Base-by-base conservation (phyloP, 129 eudicot species). In the Escallonia herrerae region DNA sequence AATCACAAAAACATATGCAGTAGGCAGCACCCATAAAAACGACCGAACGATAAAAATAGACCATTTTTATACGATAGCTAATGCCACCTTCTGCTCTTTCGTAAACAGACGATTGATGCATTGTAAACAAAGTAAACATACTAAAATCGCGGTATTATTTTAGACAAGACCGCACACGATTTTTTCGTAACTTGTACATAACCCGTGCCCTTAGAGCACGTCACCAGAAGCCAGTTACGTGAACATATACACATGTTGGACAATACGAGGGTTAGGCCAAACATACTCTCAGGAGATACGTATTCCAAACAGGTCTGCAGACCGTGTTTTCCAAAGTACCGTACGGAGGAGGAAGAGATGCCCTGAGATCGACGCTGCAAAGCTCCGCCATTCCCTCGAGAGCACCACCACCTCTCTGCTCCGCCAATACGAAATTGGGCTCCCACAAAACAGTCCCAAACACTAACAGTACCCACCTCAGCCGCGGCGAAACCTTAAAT, bases 291-390 rank as follows among this genome's bases (percentile, higher is more conserved):
- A 89, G 72, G 49, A 84, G 12, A 56, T 66, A 89, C 15, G 99
- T 71, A 62, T 94, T 87, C 99, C 99, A 94, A 49, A 94, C 52
- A 59, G 84, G 80, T 61, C 76, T 79, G 78, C 99, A 94, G 60
- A 79, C 69, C 86, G 74, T 57, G 43, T 86, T 78, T 2, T 89
- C 72, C 69, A 79, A 64, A 67, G 68, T 80, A 66, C 77, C 79
- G 68, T 93, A 93, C 0, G 99, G 99, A 64, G 84, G 85, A 64
- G 99, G 99, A 60, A 93, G 89, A 74, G 89, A 76, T 5, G 63
- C 22, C 44, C 72, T 76, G 47, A 94, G 77, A 65, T 81, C 82
- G 38, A 70, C 73, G 58, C 72, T 76, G 43, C 91, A 85, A 47
- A 65, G 9, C 51, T 42, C 48, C 33, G 33, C 33, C 65, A 45